A percentile compares a stretch with the other conserved stretches of the same genome.
These are phyloP conservation scores for Triangularia setosa DNA, from an alignment of 2,329 filamentous ascomycete species.

Conservation along the genomic window DNA sequence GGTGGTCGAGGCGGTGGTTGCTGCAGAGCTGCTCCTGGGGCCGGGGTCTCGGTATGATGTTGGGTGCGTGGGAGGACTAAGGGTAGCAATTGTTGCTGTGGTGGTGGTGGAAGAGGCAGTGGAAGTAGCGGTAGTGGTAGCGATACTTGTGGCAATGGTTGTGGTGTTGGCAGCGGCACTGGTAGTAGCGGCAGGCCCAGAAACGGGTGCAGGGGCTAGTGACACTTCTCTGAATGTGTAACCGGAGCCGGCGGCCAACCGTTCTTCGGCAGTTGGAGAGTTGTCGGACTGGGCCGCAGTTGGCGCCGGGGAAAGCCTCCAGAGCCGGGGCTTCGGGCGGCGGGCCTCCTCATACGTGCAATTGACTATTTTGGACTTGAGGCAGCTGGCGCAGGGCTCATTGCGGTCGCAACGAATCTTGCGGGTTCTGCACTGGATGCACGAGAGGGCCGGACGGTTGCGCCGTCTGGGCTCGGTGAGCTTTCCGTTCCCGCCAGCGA, in stretches of 20 bases:
- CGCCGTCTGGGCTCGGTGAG: slow-evolving; percentile 24
- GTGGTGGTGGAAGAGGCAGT: not conserved
- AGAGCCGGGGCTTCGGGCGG: slow-evolving; percentile 30
- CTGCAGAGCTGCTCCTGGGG: not conserved
- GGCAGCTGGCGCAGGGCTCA: slow-evolving; percentile 56
- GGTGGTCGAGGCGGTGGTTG: not conserved
- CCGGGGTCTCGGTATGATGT: not conserved
- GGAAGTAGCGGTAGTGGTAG: not conserved
- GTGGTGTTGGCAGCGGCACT: not conserved
- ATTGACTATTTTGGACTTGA: slow-evolving; percentile 49
- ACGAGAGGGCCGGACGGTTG: slow-evolving; percentile 44
- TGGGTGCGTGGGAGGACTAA: not conserved
- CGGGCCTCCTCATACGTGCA: slow-evolving; percentile 47
- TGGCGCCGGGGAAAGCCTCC: slow-evolving; percentile 24
- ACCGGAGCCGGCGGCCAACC: slow-evolving; percentile 5
- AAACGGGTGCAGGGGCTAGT: not conserved
- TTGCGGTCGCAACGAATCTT: slow-evolving; percentile 61
- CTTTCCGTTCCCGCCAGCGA: slow-evolving; percentile 15
- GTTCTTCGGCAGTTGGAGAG: slow-evolving; percentile 20
- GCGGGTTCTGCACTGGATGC: slow-evolving; percentile 53
- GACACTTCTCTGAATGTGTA: slow-evolving; percentile 20
- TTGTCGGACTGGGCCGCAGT: slow-evolving; percentile 14
- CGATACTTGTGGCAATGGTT: not conserved
- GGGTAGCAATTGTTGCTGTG: not conserved
- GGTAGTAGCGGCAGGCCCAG: not conserved